Evolutionary conservation across 2,329 filamentous ascomycete genomes (phyloP).

Genomic region (Xylariaceae sp.): DNA sequence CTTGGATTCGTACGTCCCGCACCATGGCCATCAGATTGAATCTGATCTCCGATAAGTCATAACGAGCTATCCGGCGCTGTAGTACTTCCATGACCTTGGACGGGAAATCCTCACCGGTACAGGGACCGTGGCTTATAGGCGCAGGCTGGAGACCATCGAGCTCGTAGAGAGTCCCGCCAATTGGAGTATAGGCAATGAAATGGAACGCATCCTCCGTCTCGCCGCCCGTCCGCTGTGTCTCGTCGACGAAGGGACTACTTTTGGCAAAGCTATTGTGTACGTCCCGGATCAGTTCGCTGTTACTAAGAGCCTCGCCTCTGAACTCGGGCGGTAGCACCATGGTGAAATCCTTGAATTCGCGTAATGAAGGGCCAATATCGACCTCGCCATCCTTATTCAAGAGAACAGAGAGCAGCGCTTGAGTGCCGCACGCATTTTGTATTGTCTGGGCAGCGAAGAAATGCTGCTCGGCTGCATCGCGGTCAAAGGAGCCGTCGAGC

Average conservation of each 20-base stretch:
- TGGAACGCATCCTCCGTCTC: slow-evolving; percentile 90
- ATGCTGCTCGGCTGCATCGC: slow-evolving; percentile 66
- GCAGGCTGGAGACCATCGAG: slow-evolving; percentile 91
- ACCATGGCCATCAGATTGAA: slow-evolving; percentile 97
- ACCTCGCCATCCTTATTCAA: slow-evolving; percentile 71
- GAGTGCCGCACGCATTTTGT: slow-evolving; percentile 96
- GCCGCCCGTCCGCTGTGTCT: slow-evolving; percentile 70
- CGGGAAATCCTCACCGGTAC: slow-evolving; percentile 62
- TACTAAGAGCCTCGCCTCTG: slow-evolving; percentile 57
- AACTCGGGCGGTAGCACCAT: slow-evolving; percentile 74
- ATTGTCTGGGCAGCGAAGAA: slow-evolving; percentile 98
- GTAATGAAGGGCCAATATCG: slow-evolving; percentile 66
- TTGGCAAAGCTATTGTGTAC: slow-evolving; percentile 89
- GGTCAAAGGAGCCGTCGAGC: slow-evolving; percentile 78
- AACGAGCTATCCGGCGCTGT: slow-evolving; percentile 76
- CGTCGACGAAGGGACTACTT: slow-evolving; percentile 86
- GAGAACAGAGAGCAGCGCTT: slow-evolving; percentile 86
- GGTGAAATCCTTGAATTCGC: slow-evolving; percentile 84
- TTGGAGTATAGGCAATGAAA: slow-evolving; percentile 89
- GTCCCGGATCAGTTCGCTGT: slow-evolving; percentile 64
- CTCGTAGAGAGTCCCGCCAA: slow-evolving; percentile 82
- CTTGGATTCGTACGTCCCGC: slow-evolving; percentile 71
- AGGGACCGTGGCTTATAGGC: slow-evolving; percentile 82
- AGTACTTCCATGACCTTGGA: slow-evolving; percentile 81
- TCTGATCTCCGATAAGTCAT: slow-evolving; percentile 81